Conservation (phyloP, 2,329 filamentous ascomycete genomes). For the Fonsecaea erecta region DNA sequence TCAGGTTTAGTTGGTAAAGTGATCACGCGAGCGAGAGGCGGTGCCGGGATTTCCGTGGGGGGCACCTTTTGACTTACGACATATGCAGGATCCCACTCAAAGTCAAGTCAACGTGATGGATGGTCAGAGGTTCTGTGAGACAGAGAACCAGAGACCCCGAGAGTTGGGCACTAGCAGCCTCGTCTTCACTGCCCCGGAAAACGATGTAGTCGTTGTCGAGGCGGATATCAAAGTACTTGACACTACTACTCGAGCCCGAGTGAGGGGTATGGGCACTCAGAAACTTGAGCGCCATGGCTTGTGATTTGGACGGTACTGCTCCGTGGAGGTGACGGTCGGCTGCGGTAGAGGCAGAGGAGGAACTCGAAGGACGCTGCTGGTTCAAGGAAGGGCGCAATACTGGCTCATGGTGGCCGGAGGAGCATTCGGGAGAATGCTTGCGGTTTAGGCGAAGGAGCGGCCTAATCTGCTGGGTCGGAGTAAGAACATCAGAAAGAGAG, state of each 20-base stretch:
- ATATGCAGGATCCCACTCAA: constrained; percentile 72
- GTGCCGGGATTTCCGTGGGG: constrained; percentile 16
- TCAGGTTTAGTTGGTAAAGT: constrained; percentile 23
- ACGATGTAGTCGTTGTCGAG: constrained; percentile 80
- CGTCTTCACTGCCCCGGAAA: constrained; percentile 74
- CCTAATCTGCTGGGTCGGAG: constrained; percentile 18
- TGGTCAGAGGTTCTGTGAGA: constrained; percentile 68
- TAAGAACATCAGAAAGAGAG: constrained; percentile 25
- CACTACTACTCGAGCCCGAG: constrained; percentile 45
- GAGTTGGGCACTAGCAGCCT: constrained; percentile 74
- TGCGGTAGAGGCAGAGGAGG: constrained; percentile 17
- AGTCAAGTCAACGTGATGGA: constrained; percentile 74
- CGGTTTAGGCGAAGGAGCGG: constrained; percentile 27
- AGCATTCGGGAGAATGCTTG: constrained; percentile 35
- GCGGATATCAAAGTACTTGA: constrained; percentile 59
- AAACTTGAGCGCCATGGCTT: constrained; percentile 53
- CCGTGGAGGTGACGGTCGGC: constrained; percentile 31
- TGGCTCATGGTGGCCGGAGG: constrained; percentile 31
- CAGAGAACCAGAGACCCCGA: constrained; percentile 76
- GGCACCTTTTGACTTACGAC: constrained; percentile 60
- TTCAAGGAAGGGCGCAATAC: constrained; percentile 26
- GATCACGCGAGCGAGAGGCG: constrained; percentile 25
- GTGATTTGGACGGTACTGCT: constrained; percentile 23
- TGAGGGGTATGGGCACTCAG: constrained; percentile 46
- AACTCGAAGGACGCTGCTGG: constrained; percentile 23